A percentile compares a stretch with the other conserved stretches of the same genome.
These are phyloP conservation scores for Colletotrichum lindemuthianum DNA, from an alignment of 2,329 filamentous ascomycete species.

Conservation along the genomic window DNA sequence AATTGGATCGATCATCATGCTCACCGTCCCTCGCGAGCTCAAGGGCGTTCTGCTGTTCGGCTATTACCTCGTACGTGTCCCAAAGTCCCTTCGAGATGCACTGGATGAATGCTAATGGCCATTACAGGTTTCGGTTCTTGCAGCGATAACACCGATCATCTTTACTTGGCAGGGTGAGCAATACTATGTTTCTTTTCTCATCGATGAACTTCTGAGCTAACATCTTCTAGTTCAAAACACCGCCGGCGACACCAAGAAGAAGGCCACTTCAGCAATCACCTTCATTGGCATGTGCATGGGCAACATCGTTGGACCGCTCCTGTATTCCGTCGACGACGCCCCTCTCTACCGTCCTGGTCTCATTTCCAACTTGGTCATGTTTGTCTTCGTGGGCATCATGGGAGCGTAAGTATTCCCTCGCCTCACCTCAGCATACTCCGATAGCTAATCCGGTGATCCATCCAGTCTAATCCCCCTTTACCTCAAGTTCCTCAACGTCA, in stretches of 20 bases:
- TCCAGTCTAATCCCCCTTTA: conserved; percentile 50
- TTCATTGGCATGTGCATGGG: conserved; percentile 74
- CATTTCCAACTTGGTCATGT: conserved; percentile 68
- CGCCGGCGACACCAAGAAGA: conserved; percentile 76
- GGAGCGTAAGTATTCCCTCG: conserved; percentile 6
- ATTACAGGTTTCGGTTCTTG: conserved; percentile 28
- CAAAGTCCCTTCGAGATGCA: no score
- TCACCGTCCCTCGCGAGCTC: conserved; percentile 56
- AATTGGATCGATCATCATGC: conserved; percentile 57
- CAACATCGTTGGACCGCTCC: conserved; percentile 72
- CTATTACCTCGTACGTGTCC: conserved; percentile 53
- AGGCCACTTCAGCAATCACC: conserved; percentile 70
- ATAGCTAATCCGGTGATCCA: no score
- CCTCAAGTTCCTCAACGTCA: conserved; percentile 62
- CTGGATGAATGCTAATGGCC: no score
- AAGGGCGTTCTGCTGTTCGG: conserved; percentile 61
- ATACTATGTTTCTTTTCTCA: no score
- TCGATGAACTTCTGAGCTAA: no score
- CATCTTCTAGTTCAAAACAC: conserved; percentile 62
- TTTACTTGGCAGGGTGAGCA: conserved; percentile 68
- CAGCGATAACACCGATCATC: conserved; percentile 61
- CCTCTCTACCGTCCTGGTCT: conserved; percentile 67
- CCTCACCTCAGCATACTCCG: background rate
- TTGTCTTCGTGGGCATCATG: conserved; percentile 66
- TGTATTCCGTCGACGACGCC: conserved; percentile 69